These are phyloP conservation scores for Brassica balearica DNA, from an alignment of 441 rosid genomes.

Conservation along the genomic window DNA sequence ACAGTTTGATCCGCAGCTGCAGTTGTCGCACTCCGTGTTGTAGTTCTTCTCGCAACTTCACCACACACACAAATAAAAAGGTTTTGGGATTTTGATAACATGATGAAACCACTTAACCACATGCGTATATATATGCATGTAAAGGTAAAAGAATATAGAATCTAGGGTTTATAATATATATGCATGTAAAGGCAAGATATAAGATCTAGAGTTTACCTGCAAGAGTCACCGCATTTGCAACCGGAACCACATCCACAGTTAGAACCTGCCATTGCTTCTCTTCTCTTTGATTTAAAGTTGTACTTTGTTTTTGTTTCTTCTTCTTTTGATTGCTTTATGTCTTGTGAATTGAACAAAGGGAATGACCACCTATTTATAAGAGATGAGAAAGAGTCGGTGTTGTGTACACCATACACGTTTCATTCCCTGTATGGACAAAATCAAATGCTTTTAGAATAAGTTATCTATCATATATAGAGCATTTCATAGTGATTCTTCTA, in stretches of 20 bases:
- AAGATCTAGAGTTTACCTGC: constrained; percentile 36
- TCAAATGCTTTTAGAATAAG: constrained; percentile 11
- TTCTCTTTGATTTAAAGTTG: constrained; percentile 23
- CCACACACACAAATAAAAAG: neutral
- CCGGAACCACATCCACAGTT: constrained; percentile 69
- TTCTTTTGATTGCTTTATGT: constrained; percentile 20
- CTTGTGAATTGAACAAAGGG: constrained; percentile 18
- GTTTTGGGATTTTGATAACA: neutral
- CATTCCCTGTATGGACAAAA: constrained; percentile 7
- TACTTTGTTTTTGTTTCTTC: constrained; percentile 17
- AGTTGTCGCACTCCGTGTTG: constrained; percentile 46
- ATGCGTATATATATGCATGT: neutral
- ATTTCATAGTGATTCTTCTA: neutral
- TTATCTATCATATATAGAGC: constrained; percentile 9
- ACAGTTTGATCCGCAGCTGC: constrained; percentile 66
- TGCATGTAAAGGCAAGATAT: neutral
- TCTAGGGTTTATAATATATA: neutral
- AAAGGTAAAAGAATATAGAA: no score
- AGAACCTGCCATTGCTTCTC: constrained; percentile 39
- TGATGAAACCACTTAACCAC: neutral
- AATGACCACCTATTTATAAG: constrained; percentile 48
- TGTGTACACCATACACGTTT: constrained; percentile 60
- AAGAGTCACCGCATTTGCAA: constrained; percentile 67
- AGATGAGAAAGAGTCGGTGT: constrained; percentile 4
- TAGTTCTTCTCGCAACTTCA: constrained; percentile 61